Evolutionary conservation across 495 filamentous ascomycete species (phyloP).

Genomic region (Hypoxylon lienhwacheense): DNA sequence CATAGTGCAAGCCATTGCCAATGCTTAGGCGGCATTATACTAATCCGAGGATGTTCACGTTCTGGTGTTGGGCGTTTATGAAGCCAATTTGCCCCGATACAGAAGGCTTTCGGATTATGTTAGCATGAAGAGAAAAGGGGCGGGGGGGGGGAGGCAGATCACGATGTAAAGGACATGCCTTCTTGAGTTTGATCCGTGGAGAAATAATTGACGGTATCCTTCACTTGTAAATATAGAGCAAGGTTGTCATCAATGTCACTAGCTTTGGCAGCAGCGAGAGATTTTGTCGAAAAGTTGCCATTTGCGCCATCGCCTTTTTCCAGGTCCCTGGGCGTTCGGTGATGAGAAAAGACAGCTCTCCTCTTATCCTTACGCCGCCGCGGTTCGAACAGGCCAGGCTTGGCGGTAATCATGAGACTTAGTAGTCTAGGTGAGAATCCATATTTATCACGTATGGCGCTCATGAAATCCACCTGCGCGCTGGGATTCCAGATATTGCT

Average conservation of each 20-base stretch:
- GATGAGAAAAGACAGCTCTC: conserved; percentile 5
- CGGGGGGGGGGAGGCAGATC: conserved; percentile 1
- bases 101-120: conserved; percentile 59
- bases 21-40: conserved; percentile 40
- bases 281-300: conserved; percentile 14
- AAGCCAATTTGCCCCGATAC: conserved; percentile 80
- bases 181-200: conserved; percentile 44
- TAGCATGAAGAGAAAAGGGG: too few species aligned
- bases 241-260: conserved; percentile 34
- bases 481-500: conserved; percentile 76
- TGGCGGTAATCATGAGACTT: conserved; percentile 56
- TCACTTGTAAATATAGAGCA: conserved; percentile 36
- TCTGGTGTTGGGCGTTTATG: conserved; percentile 52
- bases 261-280: conserved; percentile 8
- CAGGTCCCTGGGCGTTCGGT: conserved; percentile 15
- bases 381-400: conserved; percentile 10
- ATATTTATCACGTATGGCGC: conserved; percentile 58
- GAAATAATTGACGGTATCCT: conserved; percentile 46
- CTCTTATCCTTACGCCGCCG: conserved; percentile 20
- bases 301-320: conserved; percentile 23
- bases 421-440: conserved; percentile 68
- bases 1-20: conserved; percentile 88
- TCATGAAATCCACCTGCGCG: conserved; percentile 58
- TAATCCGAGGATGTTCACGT: conserved; percentile 31
- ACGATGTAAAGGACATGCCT: conserved; percentile 20